phyloP scores from a whole-genome alignment of 2,329 filamentous ascomycete species.

The Karstenula rhodostoma region DNA sequence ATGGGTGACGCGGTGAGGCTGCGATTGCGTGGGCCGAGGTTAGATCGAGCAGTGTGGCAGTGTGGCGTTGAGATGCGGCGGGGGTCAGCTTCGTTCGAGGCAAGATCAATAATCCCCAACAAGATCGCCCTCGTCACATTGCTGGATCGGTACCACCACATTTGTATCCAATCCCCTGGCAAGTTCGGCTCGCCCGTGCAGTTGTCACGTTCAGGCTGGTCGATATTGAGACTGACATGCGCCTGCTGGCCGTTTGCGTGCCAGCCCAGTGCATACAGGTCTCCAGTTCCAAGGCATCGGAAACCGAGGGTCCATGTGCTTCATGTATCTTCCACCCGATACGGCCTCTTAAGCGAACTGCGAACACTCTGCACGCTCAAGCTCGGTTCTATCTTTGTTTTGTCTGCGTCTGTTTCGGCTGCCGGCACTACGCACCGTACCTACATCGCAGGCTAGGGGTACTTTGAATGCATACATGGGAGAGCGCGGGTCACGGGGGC shows the following conservation, averaged over 20 bases:
- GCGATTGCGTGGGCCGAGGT: neutral
- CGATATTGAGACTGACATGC: neutral
- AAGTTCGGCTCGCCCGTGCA: neutral
- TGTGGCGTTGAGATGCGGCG: neutral
- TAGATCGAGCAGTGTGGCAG: neutral
- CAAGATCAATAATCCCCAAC: neutral
- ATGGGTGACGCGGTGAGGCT: neutral
- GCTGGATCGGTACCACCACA: neutral
- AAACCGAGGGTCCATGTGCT: neutral
- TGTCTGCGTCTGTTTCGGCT: constrained; percentile 5
- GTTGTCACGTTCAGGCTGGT: constrained; percentile 4
- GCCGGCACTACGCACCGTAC: neutral
- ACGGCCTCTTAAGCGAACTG: neutral
- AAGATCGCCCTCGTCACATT: neutral
- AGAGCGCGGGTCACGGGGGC: neutral
- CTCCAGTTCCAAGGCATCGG: constrained; percentile 1
- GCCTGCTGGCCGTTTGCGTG: constrained; percentile 4
- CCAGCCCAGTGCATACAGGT: neutral
- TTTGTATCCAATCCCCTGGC: neutral
- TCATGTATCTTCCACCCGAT: constrained; percentile 6
- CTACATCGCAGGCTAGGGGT: neutral
- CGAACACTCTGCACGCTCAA: neutral
- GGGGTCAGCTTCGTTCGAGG: neutral
- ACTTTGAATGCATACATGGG: neutral
- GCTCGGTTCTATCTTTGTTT: constrained; percentile 11